phyloP scores from a whole-genome alignment of 1,284 basidiomycete genomes.

The Peniophora sp. region DNA sequence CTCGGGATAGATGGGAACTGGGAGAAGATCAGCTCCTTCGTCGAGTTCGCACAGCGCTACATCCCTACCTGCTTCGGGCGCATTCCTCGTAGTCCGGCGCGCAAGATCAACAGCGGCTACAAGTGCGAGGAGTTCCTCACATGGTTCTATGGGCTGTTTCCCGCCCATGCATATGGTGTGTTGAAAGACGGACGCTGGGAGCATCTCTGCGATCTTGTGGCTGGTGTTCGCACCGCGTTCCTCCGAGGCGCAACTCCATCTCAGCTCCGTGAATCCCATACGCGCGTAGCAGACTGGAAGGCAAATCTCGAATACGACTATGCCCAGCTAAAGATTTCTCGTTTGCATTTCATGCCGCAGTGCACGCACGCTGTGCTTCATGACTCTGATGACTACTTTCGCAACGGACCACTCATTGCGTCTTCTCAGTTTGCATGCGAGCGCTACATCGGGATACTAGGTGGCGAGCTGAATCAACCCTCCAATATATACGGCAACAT shows the following conservation, averaged over 20 bases:
- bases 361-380: conserved; percentile 16
- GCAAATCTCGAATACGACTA: conserved; percentile 17
- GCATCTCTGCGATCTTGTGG: conserved; percentile 16
- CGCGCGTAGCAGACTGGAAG: conserved; percentile 8
- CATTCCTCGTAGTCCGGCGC: conserved; percentile 19
- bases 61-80: conserved; percentile 21
- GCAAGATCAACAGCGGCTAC: conserved; percentile 23
- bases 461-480: conserved; percentile 14
- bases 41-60: conserved; percentile 10
- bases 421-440: conserved; percentile 18
- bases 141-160: conserved; percentile 15
- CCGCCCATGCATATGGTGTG: conserved; percentile 12
- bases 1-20: conserved; percentile 3
- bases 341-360: conserved; percentile 18
- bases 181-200: conserved; percentile 11
- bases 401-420: conserved; percentile 12
- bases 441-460: conserved; percentile 17
- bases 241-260: conserved; percentile 6
- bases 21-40: conserved; percentile 10
- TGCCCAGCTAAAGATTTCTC: conserved; percentile 10
- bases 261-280: conserved; percentile 5
- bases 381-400: conserved; percentile 8
- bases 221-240: conserved; percentile 8
- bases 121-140: conserved; percentile 21
- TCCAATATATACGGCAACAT: conserved; percentile 17